Base-by-base conservation (phyloP, 2,329 filamentous ascomycete species). In the Nothophaeocryptopus gaeumannii region DNA sequence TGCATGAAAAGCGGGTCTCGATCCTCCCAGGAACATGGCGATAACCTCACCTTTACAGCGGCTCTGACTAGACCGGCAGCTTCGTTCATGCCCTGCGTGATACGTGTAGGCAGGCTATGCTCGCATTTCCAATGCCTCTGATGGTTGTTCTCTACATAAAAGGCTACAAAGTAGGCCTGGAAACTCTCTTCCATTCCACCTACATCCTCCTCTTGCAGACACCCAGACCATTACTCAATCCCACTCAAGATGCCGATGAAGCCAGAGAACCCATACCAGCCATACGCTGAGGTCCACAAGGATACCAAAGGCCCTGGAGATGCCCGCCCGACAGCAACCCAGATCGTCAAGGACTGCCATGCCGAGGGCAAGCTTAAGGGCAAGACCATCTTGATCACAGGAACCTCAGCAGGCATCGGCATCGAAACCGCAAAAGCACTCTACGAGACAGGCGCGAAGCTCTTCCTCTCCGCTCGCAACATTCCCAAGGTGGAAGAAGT, bases 351-450 rank as follows among this genome's bases (percentile, higher is more conserved):
- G 38, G 63, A 66, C 45, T 37, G 48, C 33, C 47, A 55, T 16
- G 46, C 71, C n/a, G 53, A 64, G 7, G 66, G 65, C 39, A 69
- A 63, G 14, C 64, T 72, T 29, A 44, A 51, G 1, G 69, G 62
- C 39, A 72, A 71, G 39, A 67, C 71, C 15, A 59, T 70, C 8
- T 53, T 77, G 11, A 66, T 77, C 37, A 77, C 74, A 0, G 75
- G 75, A n/a, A 62, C 60, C 61, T 73, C 72, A 0, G 65, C 70
- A 12, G 74, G 74, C 1, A 65, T 77, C n/a, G 75, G 75, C 8
- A 53, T 71, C 29, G 70, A 76, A 50, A 76, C 73, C 3, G 72
- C 67, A 2, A 66, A 67, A 10, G 75, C 75, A 2, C 65, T 80
- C 8, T 64, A 63, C 40, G 58, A 68, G 9, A 74, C 77, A 0